Evolutionary conservation across 108 stramenopile genomes (phyloP), one percentile per base, ranked within the genome.

Genomic region (Mayamaea pseudoterrestris): DNA sequence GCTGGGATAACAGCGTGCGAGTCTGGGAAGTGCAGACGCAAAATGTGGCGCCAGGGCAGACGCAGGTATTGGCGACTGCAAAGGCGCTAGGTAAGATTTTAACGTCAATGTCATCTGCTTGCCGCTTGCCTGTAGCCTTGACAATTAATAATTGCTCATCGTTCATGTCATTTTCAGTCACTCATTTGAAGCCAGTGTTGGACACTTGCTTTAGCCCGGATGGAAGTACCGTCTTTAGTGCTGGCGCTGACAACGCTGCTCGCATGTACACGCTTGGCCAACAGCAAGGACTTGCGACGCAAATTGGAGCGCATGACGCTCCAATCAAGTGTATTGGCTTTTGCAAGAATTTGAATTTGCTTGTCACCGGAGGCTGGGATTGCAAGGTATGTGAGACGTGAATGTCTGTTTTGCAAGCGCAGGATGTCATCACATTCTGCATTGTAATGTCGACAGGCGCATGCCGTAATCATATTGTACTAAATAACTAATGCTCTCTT

Each of bases 181-280:
- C 60, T 77, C 79, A 22, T 53, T 67, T 41, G 58, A 65, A 18
- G 55, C 62, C 86, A 14, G 86, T 72, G 0, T 56, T 93, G 30
- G 70, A 70, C 66, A 65, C 74, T 24, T 69, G 68, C 44, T 74
- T 86, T 51, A 69, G 75, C 17, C 35, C 74, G 24, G 91, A 93
- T 59, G 85, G 86, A 0, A 53, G 47, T 4, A 80, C 68, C n/a
- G 75, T 93, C 53, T 89, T 89, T 54, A 69, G 79, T 22, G 73
- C 63, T 7, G 83, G 86, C 6, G 61, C 63, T 23, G 91, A 93
- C 52, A 89, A 86, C 44, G 73, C 83, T 7, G 86, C 86, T 0
- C 78, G 86, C 3, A 93, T 93, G 91, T 93, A 85, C 83, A 55
- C 70, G 45, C 62, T 84, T 24, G 88, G 81, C 21, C 74, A 80